Conservation (phyloP, 768 basidiomycete genomes). For the Cubamyces lactineus region DNA sequence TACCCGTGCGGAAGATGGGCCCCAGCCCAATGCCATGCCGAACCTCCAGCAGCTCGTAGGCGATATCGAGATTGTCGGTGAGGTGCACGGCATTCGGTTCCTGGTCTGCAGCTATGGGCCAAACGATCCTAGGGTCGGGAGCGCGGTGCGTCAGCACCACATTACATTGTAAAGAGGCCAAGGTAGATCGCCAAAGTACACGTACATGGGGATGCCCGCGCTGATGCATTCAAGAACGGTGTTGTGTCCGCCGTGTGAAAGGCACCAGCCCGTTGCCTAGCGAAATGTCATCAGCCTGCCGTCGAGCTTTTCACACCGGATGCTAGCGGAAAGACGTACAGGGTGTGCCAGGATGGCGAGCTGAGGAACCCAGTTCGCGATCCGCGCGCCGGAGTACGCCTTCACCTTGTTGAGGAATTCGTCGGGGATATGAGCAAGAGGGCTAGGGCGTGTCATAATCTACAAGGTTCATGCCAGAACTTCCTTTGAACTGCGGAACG, state of each 20-base stretch:
- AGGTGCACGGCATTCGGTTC: slow-evolving; percentile 28
- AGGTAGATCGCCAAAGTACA: neutral
- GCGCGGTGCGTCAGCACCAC: no score
- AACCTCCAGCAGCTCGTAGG: slow-evolving; percentile 35
- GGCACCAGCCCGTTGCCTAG: slow-evolving; percentile 15
- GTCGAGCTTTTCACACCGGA: neutral
- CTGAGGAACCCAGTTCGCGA: slow-evolving; percentile 16
- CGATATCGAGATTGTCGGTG: slow-evolving; percentile 29
- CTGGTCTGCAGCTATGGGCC: slow-evolving; percentile 34
- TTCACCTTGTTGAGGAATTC: neutral
- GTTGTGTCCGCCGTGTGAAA: slow-evolving; percentile 19
- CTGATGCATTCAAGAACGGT: slow-evolving; percentile 10
- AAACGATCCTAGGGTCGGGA: neutral
- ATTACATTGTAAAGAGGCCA: no score
- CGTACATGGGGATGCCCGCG: slow-evolving; percentile 12
- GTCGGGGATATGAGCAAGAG: neutral
- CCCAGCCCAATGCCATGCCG: slow-evolving; percentile 24
- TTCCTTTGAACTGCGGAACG: slow-evolving; percentile 10
- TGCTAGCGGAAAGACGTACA: slow-evolving; percentile 11
- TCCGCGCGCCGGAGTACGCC: neutral
- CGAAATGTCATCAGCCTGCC: neutral
- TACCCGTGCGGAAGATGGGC: slow-evolving; percentile 9
- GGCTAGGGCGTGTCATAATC: neutral
- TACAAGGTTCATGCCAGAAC: neutral
- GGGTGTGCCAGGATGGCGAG: slow-evolving; percentile 4